These are phyloP conservation scores for Thozetella sp. DNA, from an alignment of 495 filamentous ascomycete species.

Conservation along the genomic window DNA sequence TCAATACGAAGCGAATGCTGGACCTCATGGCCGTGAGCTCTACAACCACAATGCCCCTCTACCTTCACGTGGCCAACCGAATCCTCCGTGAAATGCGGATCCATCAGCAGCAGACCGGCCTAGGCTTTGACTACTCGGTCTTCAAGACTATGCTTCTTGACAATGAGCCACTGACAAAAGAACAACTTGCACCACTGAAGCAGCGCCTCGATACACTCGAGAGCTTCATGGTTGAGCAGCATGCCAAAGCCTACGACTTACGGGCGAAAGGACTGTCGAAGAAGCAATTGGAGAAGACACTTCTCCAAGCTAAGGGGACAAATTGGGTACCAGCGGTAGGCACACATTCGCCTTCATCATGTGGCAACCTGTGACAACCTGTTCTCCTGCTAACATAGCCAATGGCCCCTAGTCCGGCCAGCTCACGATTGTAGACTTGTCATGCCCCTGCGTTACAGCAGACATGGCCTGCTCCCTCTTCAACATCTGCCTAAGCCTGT, in stretches of 20 bases:
- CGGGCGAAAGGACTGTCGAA: not conserved
- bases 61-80: conserved; percentile 59
- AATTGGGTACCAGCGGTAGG: conserved; percentile 30
- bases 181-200: conserved; percentile 50
- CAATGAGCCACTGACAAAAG: conserved; percentile 33
- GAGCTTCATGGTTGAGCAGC: conserved; percentile 52
- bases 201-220: conserved; percentile 60
- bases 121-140: conserved; percentile 50
- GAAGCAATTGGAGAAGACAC: not conserved
- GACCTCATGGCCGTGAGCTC: conserved; percentile 67
- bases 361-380: conserved; percentile 7
- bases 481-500: conserved; percentile 65
- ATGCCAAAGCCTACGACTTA: conserved; percentile 19
- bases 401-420: conserved; percentile 50
- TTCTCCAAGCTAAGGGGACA: conserved; percentile 16
- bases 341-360: not conserved
- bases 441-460: conserved; percentile 69
- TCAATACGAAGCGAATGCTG: conserved; percentile 66
- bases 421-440: conserved; percentile 76
- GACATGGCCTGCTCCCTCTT: conserved; percentile 70
- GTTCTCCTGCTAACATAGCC: conserved; percentile 9
- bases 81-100: conserved; percentile 65
- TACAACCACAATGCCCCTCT: conserved; percentile 55
- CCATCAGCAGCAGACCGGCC: conserved; percentile 31
- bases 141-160: conserved; percentile 43